Evolutionary conservation across 208 protist genomes (phyloP).

Genomic region (Blastocrithidia nonstop): DNA sequence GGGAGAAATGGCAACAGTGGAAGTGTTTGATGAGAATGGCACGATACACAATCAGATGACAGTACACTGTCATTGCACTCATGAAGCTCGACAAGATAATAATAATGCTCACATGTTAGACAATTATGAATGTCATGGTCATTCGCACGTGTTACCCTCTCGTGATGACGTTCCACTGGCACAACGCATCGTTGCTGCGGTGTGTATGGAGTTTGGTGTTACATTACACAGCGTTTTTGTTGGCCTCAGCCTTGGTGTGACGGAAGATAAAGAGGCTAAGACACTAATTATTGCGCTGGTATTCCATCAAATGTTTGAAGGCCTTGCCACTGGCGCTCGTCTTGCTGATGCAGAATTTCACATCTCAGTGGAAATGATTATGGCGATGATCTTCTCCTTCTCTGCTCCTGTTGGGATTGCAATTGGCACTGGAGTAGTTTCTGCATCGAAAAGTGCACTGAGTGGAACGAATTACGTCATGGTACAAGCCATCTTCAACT

Average conservation of each 20-base stretch:
- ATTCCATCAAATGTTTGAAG: conserved; percentile 65
- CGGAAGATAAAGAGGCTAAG: conserved; percentile 11
- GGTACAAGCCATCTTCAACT: conserved; percentile 19
- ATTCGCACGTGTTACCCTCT: conserved; percentile 6
- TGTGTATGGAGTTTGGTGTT: conserved; percentile 54
- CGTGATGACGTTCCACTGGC: conserved; percentile 3
- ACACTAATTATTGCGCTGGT: conserved; percentile 29
- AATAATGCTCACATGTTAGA: not conserved
- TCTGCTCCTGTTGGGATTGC: conserved; percentile 29
- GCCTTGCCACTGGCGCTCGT: conserved; percentile 31
- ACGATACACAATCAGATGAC: too few relatives aligned
- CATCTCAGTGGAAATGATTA: conserved; percentile 13
- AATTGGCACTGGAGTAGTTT: conserved; percentile 11
- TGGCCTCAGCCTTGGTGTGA: conserved; percentile 27
- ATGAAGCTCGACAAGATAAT: too few relatives aligned
- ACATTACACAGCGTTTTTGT: conserved; percentile 56
- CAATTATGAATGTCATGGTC: conserved; percentile 4
- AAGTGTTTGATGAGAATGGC: too few relatives aligned
- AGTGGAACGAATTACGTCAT: conserved; percentile 12
- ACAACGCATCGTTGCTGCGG: conserved; percentile 15
- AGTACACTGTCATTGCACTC: too few relatives aligned
- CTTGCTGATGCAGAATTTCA: conserved; percentile 32
- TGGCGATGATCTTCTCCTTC: conserved; percentile 26
- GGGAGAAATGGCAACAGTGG: not conserved
- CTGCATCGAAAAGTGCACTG: conserved; percentile 7